Conservation (phyloP, 2,329 filamentous ascomycete genomes). For the Cercospora citrullina region DNA sequence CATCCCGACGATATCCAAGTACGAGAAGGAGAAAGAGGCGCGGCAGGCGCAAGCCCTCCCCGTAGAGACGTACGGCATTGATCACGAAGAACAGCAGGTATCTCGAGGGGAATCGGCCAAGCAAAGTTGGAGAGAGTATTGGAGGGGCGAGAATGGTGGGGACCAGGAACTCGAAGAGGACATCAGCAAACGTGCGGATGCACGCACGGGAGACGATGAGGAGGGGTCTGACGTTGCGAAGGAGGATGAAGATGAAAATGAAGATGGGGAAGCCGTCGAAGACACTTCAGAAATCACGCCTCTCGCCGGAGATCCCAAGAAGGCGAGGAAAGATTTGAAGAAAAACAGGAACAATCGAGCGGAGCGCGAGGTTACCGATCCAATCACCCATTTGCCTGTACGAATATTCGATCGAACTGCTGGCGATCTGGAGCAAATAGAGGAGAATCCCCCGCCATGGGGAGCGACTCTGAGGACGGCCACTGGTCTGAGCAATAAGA, state of each 20-base stretch:
- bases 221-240: slow-evolving; percentile 6
- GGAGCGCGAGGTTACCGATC: slow-evolving; percentile 66
- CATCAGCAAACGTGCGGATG: slow-evolving; percentile 19
- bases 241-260: slow-evolving; percentile 21
- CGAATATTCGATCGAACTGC: slow-evolving; percentile 68
- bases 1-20: slow-evolving; percentile 50
- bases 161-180: slow-evolving; percentile 17
- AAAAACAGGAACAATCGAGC: slow-evolving; percentile 50
- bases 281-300: slow-evolving; percentile 50
- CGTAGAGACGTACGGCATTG: slow-evolving; percentile 32
- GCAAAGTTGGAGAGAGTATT: slow-evolving; percentile 32
- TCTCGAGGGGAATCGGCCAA: slow-evolving; percentile 40
- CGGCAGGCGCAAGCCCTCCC: slow-evolving; percentile 38
- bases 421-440: slow-evolving; percentile 56
- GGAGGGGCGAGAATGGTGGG: slow-evolving; percentile 25
- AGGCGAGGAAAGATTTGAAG: slow-evolving; percentile 53
- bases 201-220: slow-evolving; percentile 11
- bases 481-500: slow-evolving; percentile 49
- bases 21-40: slow-evolving; percentile 49
- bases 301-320: slow-evolving; percentile 44
- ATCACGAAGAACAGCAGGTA: slow-evolving; percentile 28
- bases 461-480: slow-evolving; percentile 45
- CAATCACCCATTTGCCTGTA: slow-evolving; percentile 69
- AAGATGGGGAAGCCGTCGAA: slow-evolving; percentile 28
- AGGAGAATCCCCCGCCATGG: slow-evolving; percentile 48